A percentile compares a stretch with the other conserved stretches of the same genome.
These are phyloP conservation scores for Stagonosporopsis cucurbitacearum DNA, from an alignment of 2,329 filamentous ascomycete species.

Conservation along the genomic window DNA sequence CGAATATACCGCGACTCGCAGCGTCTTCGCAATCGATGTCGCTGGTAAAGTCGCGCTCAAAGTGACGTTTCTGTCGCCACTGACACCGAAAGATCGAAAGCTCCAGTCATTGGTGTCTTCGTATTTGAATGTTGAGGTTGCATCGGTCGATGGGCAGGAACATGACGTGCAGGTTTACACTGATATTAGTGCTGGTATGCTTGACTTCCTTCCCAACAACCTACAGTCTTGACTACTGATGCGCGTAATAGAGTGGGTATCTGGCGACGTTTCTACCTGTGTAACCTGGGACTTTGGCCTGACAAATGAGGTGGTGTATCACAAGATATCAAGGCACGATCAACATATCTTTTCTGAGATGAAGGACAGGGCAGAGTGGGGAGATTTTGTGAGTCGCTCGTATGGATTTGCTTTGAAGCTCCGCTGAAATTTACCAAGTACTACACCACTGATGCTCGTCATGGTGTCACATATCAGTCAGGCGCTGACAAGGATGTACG, in stretches of 20 bases:
- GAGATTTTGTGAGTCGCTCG: constrained; percentile 74
- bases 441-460: constrained; percentile 63
- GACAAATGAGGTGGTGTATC: constrained; percentile 69
- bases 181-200: constrained; percentile 72
- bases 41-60: constrained; percentile 63
- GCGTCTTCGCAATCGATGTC: constrained; percentile 48
- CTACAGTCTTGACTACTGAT: constrained; percentile 18
- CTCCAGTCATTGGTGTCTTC: constrained; percentile 80
- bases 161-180: constrained; percentile 69
- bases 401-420: constrained; percentile 65
- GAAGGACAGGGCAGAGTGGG: constrained; percentile 81
- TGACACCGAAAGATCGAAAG: constrained; percentile 80
- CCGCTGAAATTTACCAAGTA: constrained; percentile 70
- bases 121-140: constrained; percentile 74
- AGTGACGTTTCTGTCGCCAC: constrained; percentile 75
- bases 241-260: constrained; percentile 68
- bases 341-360: constrained; percentile 75
- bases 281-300: constrained; percentile 82
- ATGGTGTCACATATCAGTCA: constrained; percentile 55
- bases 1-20: constrained; percentile 55
- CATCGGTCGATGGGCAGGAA: constrained; percentile 63
- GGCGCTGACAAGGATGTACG: constrained; percentile 57
- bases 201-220: not conserved
- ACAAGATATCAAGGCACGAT: constrained; percentile 64
- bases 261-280: constrained; percentile 64